These are phyloP conservation scores for Byssoonygena ceratinophila DNA, from an alignment of 2,329 filamentous ascomycete species.

Conservation along the genomic window DNA sequence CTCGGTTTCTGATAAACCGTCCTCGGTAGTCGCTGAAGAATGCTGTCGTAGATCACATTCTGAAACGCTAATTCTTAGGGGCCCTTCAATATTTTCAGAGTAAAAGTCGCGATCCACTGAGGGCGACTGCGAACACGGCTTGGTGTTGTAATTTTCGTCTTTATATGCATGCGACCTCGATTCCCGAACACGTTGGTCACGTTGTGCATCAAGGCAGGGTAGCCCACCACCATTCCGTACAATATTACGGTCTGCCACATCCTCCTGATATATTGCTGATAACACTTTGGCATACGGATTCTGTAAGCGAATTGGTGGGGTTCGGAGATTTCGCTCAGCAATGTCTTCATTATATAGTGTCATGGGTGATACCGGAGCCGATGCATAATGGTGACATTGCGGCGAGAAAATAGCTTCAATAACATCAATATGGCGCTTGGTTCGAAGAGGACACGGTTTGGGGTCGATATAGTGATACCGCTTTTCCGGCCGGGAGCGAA, in stretches of 20 bases:
- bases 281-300: conserved; percentile 25
- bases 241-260: conserved; percentile 35
- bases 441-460: conserved; percentile 16
- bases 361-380: conserved; percentile 24
- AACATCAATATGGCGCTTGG: conserved; percentile 32
- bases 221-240: conserved; percentile 18
- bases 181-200: not conserved
- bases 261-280: conserved; percentile 33
- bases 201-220: not conserved
- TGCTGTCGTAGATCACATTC: conserved; percentile 20
- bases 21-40: not conserved
- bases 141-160: conserved; percentile 11
- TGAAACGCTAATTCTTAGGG: conserved; percentile 16
- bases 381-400: conserved; percentile 24
- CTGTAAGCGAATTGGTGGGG: not conserved
- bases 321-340: conserved; percentile 31
- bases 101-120: not conserved
- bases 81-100: not conserved
- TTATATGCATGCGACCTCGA: not conserved
- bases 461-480: conserved; percentile 18
- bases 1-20: not conserved
- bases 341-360: conserved; percentile 36
- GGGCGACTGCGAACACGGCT: conserved; percentile 2
- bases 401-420: conserved; percentile 32
- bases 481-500: conserved; percentile 24